Conservation (phyloP, 345 rosid species). For the Odontarrhena argentea region DNA sequence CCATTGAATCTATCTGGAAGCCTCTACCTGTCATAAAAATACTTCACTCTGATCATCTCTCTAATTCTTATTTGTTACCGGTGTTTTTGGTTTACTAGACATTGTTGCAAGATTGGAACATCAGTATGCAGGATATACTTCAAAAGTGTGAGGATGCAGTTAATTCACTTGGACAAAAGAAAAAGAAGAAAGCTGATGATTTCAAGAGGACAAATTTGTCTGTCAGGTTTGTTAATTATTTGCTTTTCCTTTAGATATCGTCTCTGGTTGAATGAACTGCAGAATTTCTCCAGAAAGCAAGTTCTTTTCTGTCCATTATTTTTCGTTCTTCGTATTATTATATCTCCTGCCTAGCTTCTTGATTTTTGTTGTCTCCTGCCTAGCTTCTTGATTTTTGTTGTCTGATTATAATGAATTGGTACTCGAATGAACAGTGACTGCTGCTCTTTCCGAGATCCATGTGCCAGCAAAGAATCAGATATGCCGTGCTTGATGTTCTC, state of each 20-base stretch:
- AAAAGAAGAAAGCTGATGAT: constrained; percentile 54
- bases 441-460: constrained; percentile 61
- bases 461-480: constrained; percentile 44
- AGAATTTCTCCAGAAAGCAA: constrained; percentile 1
- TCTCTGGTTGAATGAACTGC: constrained; percentile 14
- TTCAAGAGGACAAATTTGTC: constrained; percentile 56
- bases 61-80: constrained; percentile 36
- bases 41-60: neutral
- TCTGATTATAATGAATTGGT: constrained; percentile 30
- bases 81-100: constrained; percentile 47
- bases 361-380: constrained; percentile 20
- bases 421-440: constrained; percentile 56
- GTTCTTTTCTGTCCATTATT: constrained; percentile 21
- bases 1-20: constrained; percentile 26
- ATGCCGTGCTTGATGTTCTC: constrained; percentile 76
- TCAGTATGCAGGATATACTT: constrained; percentile 58
- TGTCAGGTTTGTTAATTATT: constrained; percentile 59
- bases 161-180: constrained; percentile 55
- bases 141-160: constrained; percentile 70
- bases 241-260: constrained; percentile 24
- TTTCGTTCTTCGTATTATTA: constrained; percentile 8
- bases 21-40: constrained; percentile 16
- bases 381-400: constrained; percentile 18
- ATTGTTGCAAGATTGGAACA: constrained; percentile 53
- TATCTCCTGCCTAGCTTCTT: constrained; percentile 18